Base-by-base conservation (phyloP, 1,139 yeast species). In the Kluyveromyces sp. region DNA sequence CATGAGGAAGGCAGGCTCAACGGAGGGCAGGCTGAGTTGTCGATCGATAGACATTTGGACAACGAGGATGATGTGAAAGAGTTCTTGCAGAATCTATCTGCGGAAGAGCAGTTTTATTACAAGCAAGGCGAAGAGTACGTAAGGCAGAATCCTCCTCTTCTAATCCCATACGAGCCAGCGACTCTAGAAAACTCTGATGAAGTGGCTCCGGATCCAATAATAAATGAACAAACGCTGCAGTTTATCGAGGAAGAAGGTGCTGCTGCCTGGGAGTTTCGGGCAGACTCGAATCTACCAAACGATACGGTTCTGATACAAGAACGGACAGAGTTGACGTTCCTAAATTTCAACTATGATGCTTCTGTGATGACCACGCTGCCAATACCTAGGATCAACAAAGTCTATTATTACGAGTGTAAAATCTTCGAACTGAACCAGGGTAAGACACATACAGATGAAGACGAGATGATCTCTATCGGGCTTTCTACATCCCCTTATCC, bases 401-500 rank as follows among this genome's bases (percentile, higher is more conserved):
- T 87, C 1, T 89, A 88, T 61, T 92, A 92, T 65, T 87, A 83
- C 68, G 98, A 92, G 63, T 78, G 82, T 40, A 92, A 92, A 55
- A 67, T 82, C 3, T 80, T 74, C 58, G 70, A 65, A 49, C 58
- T 79, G 13, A 88, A 86, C 6, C 39, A 39, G 13, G 32, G 28
- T 15, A 32, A 30, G 13, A 72, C 78, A 44, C 46, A 71, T 73
- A 41, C 46, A 13, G 39, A 43, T 13, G 50, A 52, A n/a, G 54
- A 61, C 25, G 63, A 84, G 36, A 62, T 71, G 39, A 58, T 88
- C 19, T 73, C 92, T 1, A 74, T 89, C 40, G 97, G 97, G 0
- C 70, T 89, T 34, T 76, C 87, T 2, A 83, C 96, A 0, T 83
- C 80, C 54, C 96, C 97, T 2, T 88, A 88, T 60, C 97, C 98